Base-by-base conservation (phyloP, 768 basidiomycete species). In the Boletus rubroflammeus region DNA sequence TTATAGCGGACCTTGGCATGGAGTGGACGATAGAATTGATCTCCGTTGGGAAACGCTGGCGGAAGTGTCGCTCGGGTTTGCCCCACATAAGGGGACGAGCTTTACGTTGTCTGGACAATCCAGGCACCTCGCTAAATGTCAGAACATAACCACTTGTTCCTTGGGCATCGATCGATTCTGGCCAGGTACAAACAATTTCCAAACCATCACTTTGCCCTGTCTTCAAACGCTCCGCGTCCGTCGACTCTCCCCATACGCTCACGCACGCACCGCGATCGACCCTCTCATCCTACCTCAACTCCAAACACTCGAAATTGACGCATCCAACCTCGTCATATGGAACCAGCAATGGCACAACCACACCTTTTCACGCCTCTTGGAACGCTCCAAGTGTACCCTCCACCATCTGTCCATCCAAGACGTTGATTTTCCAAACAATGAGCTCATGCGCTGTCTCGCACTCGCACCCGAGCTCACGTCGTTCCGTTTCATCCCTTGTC, bases 101-200 rank as follows among this genome's bases (percentile, higher is more conserved):
- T 39, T 14, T n/a, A 52, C 57, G 14, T 5, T 55, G 14, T 31
- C 36, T 47, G 47, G 49, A n/a, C 54, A 56, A 14, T 45, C 58
- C 35, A 32, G 3, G 15, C 19, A 39, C 19, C 58, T 65, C 2
- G 25, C 35, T 10, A 43, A 38, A 23, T 67, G 65, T 29, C 51
- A 40, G 47, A 64, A 64, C 47, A 41, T 67, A n/a, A 66, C 59
- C 14, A 49, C 47, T 13, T 57, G 47, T 5, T 68, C 58, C 26
- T 10, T 68, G 29, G 62, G 62, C 0, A 53, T 66, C 8, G 55
- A 55, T 47, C 47, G 17, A 28, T 31, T 47, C 13, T 50, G 28
- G 51, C 31, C 21, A 17, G n/a, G 5, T 17, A 5, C 29, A 31
- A 17, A 15, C 3, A 10, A 3, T 17, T 21, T 9, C 11, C 29